Base-by-base conservation (phyloP, 2,329 filamentous ascomycete genomes). In the Pleoardoris graminearum region DNA sequence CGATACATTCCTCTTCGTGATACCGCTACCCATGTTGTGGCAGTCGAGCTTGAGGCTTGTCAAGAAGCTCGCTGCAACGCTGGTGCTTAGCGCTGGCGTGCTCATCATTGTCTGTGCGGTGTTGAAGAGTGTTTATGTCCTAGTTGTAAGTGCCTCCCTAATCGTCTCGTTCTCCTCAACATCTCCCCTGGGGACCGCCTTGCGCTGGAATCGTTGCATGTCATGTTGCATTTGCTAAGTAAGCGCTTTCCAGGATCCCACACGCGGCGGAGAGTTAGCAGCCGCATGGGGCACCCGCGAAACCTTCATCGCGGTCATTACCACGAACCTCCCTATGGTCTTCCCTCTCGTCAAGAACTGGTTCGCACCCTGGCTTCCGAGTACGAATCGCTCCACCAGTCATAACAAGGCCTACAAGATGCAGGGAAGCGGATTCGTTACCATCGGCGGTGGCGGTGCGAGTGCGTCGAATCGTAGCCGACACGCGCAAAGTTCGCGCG, bases 1-100 rank as follows among this genome's bases (percentile, higher is more conserved):
- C 4, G 83, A 86, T 55, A 45, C 83, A 0, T 85, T 84, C 54
- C 72, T 86, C 7, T 78, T 85, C 42, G 76, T 77, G 21, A 84
- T 85, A 39, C 82, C 82, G 0, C 72, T 83, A 4, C 82, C 82
- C 1, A 81, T 84, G 67, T 51, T 86, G 1, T 83, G 80, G 76
- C 75, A 74, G 53, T 79, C 82, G 19, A 65, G 53, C 11, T 69
- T 86, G 6, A 74, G 69, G 14, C 72, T 75, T 7, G 64, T 72
- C 1, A 81, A 83, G 60, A 86, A 85, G 61, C 59, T 80, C 1
- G 78, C 79, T 1, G 70, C 85, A 0, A 75, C 81, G 1, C 54
- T 82, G 4, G 73, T 86, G 11, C 84, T 84, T 59, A 79, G 78
- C 23, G 81, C 80, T 12, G 83, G 81, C 7, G 57, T 81, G 14